A percentile compares a stretch with the other conserved stretches of the same genome.
Evolutionary conservation across 257 asterid genomes (phyloP).

Genomic region (Solanum peruvianum): DNA sequence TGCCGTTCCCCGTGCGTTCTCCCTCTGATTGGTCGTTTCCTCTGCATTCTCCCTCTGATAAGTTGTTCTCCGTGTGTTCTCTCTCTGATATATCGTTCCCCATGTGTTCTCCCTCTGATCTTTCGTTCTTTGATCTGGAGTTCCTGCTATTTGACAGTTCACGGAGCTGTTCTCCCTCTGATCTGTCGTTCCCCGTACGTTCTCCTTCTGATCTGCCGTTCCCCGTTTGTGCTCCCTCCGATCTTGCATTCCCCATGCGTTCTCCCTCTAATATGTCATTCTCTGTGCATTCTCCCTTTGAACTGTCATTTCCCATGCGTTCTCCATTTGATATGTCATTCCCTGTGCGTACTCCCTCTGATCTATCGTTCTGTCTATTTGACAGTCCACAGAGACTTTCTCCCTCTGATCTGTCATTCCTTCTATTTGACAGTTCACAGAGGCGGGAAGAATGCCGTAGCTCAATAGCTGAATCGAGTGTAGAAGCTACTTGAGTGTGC

Average conservation of each 20-base stretch:
- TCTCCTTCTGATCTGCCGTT: neutral
- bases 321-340: neutral
- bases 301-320: neutral
- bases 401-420: neutral
- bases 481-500: neutral
- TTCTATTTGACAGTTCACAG: neutral
- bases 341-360: neutral
- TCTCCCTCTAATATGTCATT: neutral
- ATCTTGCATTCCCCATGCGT: neutral
- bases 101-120: neutral
- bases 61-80: neutral
- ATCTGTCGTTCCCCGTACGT: neutral
- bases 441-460: slow-evolving; percentile 7
- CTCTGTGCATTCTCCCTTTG: neutral
- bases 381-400: neutral
- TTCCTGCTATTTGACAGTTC: neutral
- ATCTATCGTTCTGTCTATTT: neutral
- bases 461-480: slow-evolving; percentile 7
- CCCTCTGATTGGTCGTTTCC: neutral
- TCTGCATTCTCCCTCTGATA: neutral
- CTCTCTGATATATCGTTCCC: neutral
- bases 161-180: neutral
- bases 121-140: neutral
- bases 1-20: neutral
- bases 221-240: neutral